Conservation (phyloP, 768 basidiomycete genomes). For the Flagelloscypha sp. region DNA sequence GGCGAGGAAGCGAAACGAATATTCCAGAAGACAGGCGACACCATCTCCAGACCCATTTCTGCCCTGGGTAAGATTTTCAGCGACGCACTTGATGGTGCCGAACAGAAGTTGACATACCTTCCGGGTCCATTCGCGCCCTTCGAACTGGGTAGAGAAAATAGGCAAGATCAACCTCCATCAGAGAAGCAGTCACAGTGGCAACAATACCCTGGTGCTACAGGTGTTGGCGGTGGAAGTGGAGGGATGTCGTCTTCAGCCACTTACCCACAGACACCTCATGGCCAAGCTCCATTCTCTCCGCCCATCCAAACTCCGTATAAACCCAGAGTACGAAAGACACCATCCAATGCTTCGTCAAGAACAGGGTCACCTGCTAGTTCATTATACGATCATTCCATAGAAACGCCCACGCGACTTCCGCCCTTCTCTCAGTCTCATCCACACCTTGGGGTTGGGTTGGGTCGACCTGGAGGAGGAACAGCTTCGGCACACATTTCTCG, state of each 20-base stretch:
- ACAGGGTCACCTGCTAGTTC: constrained; percentile 19
- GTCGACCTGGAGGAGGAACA: constrained; percentile 12
- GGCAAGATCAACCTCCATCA: constrained; percentile 27
- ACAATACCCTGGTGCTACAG: constrained; percentile 13
- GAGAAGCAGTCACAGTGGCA: constrained; percentile 22
- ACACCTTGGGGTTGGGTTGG: constrained; percentile 27
- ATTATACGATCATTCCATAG: constrained; percentile 27
- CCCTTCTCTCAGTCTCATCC: constrained; percentile 37
- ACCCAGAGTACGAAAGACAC: constrained; percentile 51
- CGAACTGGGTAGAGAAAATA: constrained; percentile 49
- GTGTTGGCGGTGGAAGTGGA: constrained; percentile 3
- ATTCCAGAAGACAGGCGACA: constrained; percentile 85
- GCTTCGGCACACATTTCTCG: constrained; percentile 43
- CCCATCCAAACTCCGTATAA: constrained; percentile 65
- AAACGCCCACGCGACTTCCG: constrained; percentile 22
- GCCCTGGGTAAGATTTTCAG: constrained; percentile 85
- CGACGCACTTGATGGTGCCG: constrained; percentile 68
- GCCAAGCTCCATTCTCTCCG: constrained; percentile 18
- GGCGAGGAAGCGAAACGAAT: constrained; percentile 73
- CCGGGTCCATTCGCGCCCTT: constrained; percentile 66
- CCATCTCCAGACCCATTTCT: constrained; percentile 82
- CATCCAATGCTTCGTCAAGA: constrained; percentile 31
- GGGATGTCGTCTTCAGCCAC: constrained; percentile 13
- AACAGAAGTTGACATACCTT: constrained; percentile 54
- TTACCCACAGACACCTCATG: constrained; percentile 33